Base-by-base conservation (phyloP, 2,329 filamentous ascomycete species). In the Alternaria gansuensis region DNA sequence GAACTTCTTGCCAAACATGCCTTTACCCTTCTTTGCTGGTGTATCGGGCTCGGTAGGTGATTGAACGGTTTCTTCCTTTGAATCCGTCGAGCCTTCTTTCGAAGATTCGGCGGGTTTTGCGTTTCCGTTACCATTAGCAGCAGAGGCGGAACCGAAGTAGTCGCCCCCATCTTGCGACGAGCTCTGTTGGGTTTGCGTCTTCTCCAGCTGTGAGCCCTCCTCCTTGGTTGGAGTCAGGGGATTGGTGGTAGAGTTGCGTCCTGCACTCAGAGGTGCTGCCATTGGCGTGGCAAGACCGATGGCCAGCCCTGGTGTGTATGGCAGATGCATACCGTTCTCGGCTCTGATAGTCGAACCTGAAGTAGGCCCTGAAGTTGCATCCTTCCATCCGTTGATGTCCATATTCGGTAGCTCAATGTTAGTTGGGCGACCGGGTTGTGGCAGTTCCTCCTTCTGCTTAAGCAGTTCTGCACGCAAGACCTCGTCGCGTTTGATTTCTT, bases 401-500 rank as follows among this genome's bases (percentile, higher is more conserved):
- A 68, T 56, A 2, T 78, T 66, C 7, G 87, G 86, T 39, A 88
- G 76, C 59, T 86, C 80, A 44, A 88, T 91, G 17, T 86, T 87
- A 1, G 80, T 81, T 0, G 90, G 88, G 0, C 87, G 84, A 66
- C 86, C 85, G 3, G 82, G 74, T 44, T 86, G 83, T 39, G 82
- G 83, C n/a, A 83, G 76, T 33, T 81, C 81, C 29, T 84, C 83
- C 68, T 88, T 87, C 61, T 88, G 86, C 33, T 87, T 84, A 51
- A 92, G 85, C 7, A 96, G 80, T 44, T 85, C 84, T 43, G 87
- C 82, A n/a, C 94, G 87, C 73, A 90, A 88, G 0, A 79, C 81
- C 70, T 91, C 88, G 71, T 99, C 95, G 51, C 92, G 87, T 64
- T 85, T 88, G 66, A 97, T 90, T 75, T 98, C 92, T 75, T 97